Evolutionary conservation across 2,329 filamentous ascomycete genomes (phyloP).

Genomic region (Colletotrichum melonis): DNA sequence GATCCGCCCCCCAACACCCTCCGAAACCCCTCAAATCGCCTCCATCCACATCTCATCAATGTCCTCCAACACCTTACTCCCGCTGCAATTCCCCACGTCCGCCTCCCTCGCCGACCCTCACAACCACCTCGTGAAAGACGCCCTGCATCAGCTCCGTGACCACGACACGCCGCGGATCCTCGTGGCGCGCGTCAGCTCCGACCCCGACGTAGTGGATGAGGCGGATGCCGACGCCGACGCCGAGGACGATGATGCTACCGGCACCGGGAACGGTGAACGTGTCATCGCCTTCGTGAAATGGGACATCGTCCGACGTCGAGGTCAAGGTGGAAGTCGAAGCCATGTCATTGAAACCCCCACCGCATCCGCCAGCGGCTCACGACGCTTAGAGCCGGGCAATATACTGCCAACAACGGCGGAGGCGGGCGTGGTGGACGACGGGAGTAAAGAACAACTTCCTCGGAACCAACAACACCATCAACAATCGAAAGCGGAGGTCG

Average conservation of each 20-base stretch:
- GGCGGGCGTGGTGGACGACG: not conserved
- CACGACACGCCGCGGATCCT: slow-evolving; percentile 44
- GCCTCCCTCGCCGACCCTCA: slow-evolving; percentile 44
- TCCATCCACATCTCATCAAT: slow-evolving; percentile 52
- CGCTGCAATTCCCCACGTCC: slow-evolving; percentile 52
- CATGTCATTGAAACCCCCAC: not conserved
- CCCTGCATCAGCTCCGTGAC: slow-evolving; percentile 42
- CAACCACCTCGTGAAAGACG: slow-evolving; percentile 45
- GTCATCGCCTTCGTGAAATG: slow-evolving; percentile 21
- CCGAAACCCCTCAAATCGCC: slow-evolving; percentile 40
- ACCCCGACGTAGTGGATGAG: not conserved
- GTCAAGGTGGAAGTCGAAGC: not conserved
- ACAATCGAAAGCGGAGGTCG: not conserved
- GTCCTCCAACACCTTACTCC: slow-evolving; percentile 51
- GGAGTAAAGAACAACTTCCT: not conserved
- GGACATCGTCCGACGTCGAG: slow-evolving; percentile 33
- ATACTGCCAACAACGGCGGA: not conserved
- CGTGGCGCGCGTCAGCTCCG: slow-evolving; percentile 44
- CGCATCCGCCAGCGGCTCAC: slow-evolving; percentile 7
- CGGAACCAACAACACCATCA: not conserved
- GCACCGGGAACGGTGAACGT: not conserved
- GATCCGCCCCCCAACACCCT: not conserved
- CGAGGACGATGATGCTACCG: no score
- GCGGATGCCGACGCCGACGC: not conserved
- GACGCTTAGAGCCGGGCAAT: slow-evolving; percentile 14